Evolutionary conservation across 768 basidiomycete genomes (phyloP).

Genomic region (Cystobasidium onofrii): DNA sequence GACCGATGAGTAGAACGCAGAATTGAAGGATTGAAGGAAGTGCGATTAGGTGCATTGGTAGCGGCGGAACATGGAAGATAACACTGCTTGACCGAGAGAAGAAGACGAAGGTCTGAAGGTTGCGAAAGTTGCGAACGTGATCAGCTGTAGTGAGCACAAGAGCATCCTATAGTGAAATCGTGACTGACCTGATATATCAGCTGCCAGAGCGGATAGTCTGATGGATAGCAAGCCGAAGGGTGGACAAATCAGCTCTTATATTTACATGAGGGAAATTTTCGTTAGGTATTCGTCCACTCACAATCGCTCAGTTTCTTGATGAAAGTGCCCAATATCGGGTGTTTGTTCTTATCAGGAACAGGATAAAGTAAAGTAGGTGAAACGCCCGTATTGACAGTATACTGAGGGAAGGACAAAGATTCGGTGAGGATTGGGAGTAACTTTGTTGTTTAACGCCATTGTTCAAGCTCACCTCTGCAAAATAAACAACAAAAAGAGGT

Average conservation of each 20-base stretch:
- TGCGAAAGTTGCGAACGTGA: neutral
- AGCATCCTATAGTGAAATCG: too few species aligned
- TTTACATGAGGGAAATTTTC: too few species aligned
- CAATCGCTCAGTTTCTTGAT: conserved; percentile 77
- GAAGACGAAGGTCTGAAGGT: conserved; percentile 66
- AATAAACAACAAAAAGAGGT: conserved; percentile 62
- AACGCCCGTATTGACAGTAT: conserved; percentile 89
- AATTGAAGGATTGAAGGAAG: conserved; percentile 70
- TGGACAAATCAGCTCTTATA: conserved; percentile 34
- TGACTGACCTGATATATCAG: conserved; percentile 60
- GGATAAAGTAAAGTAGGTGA: conserved; percentile 83
- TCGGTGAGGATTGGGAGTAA: too few species aligned
- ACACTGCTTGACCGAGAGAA: conserved; percentile 85
- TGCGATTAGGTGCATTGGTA: conserved; percentile 61
- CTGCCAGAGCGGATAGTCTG: conserved; percentile 46
- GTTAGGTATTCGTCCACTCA: conserved; percentile 21
- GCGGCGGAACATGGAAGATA: conserved; percentile 63
- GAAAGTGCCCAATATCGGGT: conserved; percentile 62
- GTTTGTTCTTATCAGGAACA: conserved; percentile 57
- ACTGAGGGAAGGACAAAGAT: conserved; percentile 48
- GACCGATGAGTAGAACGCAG: conserved; percentile 57
- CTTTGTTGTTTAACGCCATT: neutral
- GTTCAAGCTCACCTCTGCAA: conserved; percentile 55
- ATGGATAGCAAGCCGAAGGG: neutral
- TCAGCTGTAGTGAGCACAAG: too few species aligned